These are phyloP conservation scores for Poteriospumella lacustris DNA, from an alignment of 108 stramenopile species.

Conservation along the genomic window DNA sequence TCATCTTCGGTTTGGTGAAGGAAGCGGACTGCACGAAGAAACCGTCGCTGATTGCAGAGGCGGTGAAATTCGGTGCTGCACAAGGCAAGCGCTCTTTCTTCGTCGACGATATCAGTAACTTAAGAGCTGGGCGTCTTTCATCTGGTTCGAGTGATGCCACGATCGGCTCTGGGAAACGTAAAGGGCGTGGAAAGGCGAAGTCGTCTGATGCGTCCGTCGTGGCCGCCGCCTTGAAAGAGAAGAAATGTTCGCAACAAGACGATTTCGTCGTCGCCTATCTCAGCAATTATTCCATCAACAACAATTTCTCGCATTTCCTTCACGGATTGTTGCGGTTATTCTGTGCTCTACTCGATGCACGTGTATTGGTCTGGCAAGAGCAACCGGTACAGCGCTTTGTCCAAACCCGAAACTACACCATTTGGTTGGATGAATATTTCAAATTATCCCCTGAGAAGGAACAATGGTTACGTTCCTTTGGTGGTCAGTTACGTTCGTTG, in stretches of 20 bases:
- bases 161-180: too few species aligned
- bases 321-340: conserved; percentile 5
- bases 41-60: neutral
- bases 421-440: conserved; percentile 29
- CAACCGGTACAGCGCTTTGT: too few species aligned
- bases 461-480: neutral
- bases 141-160: too few species aligned
- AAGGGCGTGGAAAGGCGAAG: too few species aligned
- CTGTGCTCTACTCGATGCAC: conserved; percentile 15
- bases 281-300: conserved; percentile 19
- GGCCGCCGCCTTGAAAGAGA: neutral
- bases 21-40: neutral
- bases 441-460: neutral
- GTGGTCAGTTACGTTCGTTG: conserved; percentile 2
- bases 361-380: neutral
- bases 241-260: conserved; percentile 11
- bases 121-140: too few species aligned
- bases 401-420: neutral
- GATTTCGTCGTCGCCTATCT: neutral
- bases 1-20: neutral
- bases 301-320: conserved; percentile 27
- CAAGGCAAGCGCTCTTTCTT: neutral
- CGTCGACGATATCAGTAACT: neutral
- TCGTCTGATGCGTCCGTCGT: too few species aligned
- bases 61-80: neutral